Evolutionary conservation across 805 yeast genomes (phyloP), one percentile per base, ranked within the genome.

Genomic region (Saturnispora ahearnii): DNA sequence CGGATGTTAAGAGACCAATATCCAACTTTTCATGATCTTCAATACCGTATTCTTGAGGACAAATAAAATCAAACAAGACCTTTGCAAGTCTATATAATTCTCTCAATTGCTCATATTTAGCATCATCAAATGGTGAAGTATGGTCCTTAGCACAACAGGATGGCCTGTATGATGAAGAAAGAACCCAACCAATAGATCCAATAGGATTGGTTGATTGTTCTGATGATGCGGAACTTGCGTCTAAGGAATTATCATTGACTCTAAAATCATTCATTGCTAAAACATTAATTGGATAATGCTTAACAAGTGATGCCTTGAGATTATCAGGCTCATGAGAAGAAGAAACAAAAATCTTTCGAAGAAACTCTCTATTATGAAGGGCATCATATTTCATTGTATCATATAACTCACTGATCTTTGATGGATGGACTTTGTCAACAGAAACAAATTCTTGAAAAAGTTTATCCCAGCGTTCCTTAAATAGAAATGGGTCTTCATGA

Each of bases 381-480:
- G 98, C 99, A 69, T 93, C 99, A 64, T 87, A 93, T 67, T 93
- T 93, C 96, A 93, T 91, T 1, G 99, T 91, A 67, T 93, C 99
- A 63, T 93, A 93, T 51, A 93, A 74, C 70, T 93, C 99, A 44
- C 96, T 85, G 53, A 93, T 91, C 69, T 91, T 93, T 2, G 96
- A 84, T 10, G 99, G 99, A 66, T 93, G 98, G 2, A 93, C 96
- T 66, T 93, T 93, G 57, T 93, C 99, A 47, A 90, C 93, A 44
- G 86, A 79, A 22, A 82, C 80, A 68, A 93, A 93, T 66, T 93
- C 99, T 55, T 81, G 84, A 67, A 93, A 93, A 45, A 93, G 71
- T 63, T 93, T 93, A 60, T 90, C 97, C 99, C 99, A 93, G 61
- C 99, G 77, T 68, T 93, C 99, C 55, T 81, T 82, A 70, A 93